A percentile compares a stretch with the other conserved stretches of the same genome.
Evolutionary conservation across 1,139 yeast species (phyloP).

Genomic region (Kluyveromyces sp.): DNA sequence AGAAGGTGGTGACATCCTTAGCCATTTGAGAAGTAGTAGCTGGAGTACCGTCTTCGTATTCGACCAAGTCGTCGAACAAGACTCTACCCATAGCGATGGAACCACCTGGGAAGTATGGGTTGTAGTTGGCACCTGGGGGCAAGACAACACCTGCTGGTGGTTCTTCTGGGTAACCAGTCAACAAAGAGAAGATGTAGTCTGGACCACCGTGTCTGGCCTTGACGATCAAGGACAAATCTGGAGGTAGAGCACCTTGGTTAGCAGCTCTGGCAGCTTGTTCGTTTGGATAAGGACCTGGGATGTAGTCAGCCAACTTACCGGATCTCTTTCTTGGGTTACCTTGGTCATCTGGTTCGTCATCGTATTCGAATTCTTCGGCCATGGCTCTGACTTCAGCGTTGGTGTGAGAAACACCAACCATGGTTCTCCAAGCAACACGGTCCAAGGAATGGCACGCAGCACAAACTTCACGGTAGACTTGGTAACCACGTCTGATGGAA

Average conservation of each 20-base stretch:
- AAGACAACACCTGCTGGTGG: constrained; percentile 95
- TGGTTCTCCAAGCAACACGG: constrained; percentile 97
- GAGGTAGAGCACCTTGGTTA: constrained; percentile 98
- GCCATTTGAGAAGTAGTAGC: constrained; percentile 99
- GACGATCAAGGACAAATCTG: constrained; percentile 93
- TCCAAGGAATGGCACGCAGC: constrained; percentile 97
- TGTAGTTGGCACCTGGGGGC: constrained; percentile 93
- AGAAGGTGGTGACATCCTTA: constrained; percentile 90
- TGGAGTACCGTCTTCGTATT: constrained; percentile 98
- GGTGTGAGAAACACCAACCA: constrained; percentile 95
- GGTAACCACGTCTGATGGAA: constrained; percentile 97
- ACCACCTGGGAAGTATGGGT: constrained; percentile 99
- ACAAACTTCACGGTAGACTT: constrained; percentile 97
- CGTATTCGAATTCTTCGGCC: constrained; percentile 96
- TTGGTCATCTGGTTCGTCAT: constrained; percentile 98
- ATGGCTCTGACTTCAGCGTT: constrained; percentile 83
- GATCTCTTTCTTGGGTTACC: constrained; percentile 98
- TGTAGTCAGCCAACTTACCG: constrained; percentile 93
- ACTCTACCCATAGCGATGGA: constrained; percentile 99
- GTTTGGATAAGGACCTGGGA: constrained; percentile 93
- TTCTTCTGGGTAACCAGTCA: constrained; percentile 98
- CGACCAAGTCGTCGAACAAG: constrained; percentile 91
- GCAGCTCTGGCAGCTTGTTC: constrained; percentile 99
- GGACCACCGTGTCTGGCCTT: constrained; percentile 99
- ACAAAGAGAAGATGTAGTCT: constrained; percentile 88